phyloP scores from a whole-genome alignment of 495 filamentous ascomycete genomes.

The Collariella sp. region DNA sequence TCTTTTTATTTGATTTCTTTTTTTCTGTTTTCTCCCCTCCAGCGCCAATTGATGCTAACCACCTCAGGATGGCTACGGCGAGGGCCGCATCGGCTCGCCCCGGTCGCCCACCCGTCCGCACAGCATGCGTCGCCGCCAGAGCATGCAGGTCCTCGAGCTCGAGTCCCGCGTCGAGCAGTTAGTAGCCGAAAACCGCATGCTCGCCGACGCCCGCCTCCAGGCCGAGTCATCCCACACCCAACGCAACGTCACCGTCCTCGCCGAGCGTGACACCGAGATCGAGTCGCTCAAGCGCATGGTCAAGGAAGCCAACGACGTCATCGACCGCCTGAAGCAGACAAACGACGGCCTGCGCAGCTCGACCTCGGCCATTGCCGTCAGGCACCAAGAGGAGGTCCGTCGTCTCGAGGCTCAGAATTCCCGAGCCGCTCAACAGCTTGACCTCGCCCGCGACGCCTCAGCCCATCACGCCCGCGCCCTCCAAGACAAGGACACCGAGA shows the following conservation, averaged over 20 bases:
- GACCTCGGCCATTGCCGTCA: constrained; percentile 59
- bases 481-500: constrained; percentile 72
- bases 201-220: constrained; percentile 61
- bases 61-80: constrained; percentile 83
- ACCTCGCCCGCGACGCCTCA: constrained; percentile 48
- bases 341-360: constrained; percentile 75
- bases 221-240: constrained; percentile 47
- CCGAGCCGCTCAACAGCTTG: constrained; percentile 52
- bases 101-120: constrained; percentile 91
- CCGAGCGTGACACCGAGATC: constrained; percentile 70
- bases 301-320: constrained; percentile 69
- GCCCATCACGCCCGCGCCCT: constrained; percentile 53
- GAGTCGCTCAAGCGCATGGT: constrained; percentile 68
- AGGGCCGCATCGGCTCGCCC: constrained; percentile 76
- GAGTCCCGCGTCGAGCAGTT: constrained; percentile 66
- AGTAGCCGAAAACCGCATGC: constrained; percentile 66
- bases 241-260: constrained; percentile 40
- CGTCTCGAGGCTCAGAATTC: constrained; percentile 48
- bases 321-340: constrained; percentile 63
- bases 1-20: constrained; percentile 8
- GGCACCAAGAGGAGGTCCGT: constrained; percentile 55
- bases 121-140: constrained; percentile 90
- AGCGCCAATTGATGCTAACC: constrained; percentile 13
- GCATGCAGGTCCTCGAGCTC: constrained; percentile 90
- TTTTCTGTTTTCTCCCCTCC: constrained; percentile 4